These are phyloP conservation scores for Erythrobasidium yunnanense DNA, from an alignment of 768 basidiomycete genomes.

Conservation along the genomic window DNA sequence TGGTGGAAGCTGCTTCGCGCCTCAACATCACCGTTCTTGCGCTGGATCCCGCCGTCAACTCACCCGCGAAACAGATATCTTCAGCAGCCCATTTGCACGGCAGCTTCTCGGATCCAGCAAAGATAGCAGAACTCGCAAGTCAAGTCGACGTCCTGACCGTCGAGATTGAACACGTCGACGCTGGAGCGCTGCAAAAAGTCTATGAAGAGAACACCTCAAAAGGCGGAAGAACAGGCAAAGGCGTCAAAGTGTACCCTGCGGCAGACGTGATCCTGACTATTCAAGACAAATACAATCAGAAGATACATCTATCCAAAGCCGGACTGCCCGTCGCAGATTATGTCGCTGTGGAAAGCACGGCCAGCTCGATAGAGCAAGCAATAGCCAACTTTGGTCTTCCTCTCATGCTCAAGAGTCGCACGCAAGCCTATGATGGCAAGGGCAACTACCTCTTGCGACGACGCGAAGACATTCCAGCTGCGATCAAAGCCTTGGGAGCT, in stretches of 20 bases:
- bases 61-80: conserved; percentile 77
- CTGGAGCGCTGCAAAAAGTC: conserved; percentile 57
- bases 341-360: conserved; percentile 46
- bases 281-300: conserved; percentile 64
- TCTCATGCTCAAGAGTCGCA: conserved; percentile 91
- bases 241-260: conserved; percentile 55
- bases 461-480: conserved; percentile 46
- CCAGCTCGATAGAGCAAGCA: conserved; percentile 34
- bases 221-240: conserved; percentile 35
- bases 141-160: conserved; percentile 81
- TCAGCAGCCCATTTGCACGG: conserved; percentile 63
- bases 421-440: conserved; percentile 86
- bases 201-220: conserved; percentile 38
- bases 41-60: conserved; percentile 67
- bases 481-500: conserved; percentile 43
- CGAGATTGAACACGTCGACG: conserved; percentile 95
- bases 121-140: conserved; percentile 65
- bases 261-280: conserved; percentile 73
- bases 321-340: conserved; percentile 55
- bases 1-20: conserved; percentile 75
- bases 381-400: conserved; percentile 59
- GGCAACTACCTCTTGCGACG: conserved; percentile 73
- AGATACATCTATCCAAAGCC: conserved; percentile 49
- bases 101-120: conserved; percentile 66
- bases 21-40: conserved; percentile 72